Percentiles rank a stretch among this genome's conserved stretches.
Conservation (phyloP, 345 rosid genomes). For the Triadica sebifera region DNA sequence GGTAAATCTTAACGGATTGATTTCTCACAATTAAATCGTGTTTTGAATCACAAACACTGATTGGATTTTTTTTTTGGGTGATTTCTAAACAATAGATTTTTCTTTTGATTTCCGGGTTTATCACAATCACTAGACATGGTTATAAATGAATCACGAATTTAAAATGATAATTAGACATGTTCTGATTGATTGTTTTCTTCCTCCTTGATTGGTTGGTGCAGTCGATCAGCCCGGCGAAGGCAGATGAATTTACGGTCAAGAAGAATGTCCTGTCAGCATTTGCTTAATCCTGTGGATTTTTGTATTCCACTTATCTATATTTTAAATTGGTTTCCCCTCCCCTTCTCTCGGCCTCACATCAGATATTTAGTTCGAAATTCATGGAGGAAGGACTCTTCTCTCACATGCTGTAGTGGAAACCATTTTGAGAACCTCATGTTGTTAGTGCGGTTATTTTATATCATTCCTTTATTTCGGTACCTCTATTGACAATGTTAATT, state of each 20-base stretch:
- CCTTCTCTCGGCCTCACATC: neutral
- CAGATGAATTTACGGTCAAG: conserved; percentile 80
- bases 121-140: neutral
- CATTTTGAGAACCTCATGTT: conserved; percentile 14
- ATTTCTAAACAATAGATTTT: too few species aligned
- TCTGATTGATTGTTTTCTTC: neutral
- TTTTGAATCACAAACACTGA: neutral
- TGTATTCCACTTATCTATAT: neutral
- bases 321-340: conserved; percentile 1
- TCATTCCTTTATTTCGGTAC: conserved; percentile 11
- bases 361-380: neutral
- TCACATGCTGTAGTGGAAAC: neutral
- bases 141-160: neutral
- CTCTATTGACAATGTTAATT: neutral
- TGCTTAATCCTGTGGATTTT: conserved; percentile 27
- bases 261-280: conserved; percentile 58
- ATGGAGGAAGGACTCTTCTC: conserved; percentile 13
- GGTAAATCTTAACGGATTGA: conserved; percentile 34
- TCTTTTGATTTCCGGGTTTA: neutral
- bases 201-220: conserved; percentile 31
- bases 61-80: too few species aligned
- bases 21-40: conserved; percentile 1
- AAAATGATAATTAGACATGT: neutral
- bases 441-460: conserved; percentile 4
- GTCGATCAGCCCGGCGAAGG: conserved; percentile 85